A percentile compares a stretch with the other conserved stretches of the same genome.
Evolutionary conservation across 1,284 basidiomycete species (phyloP).

Genomic region (Rugosomyces carneus): DNA sequence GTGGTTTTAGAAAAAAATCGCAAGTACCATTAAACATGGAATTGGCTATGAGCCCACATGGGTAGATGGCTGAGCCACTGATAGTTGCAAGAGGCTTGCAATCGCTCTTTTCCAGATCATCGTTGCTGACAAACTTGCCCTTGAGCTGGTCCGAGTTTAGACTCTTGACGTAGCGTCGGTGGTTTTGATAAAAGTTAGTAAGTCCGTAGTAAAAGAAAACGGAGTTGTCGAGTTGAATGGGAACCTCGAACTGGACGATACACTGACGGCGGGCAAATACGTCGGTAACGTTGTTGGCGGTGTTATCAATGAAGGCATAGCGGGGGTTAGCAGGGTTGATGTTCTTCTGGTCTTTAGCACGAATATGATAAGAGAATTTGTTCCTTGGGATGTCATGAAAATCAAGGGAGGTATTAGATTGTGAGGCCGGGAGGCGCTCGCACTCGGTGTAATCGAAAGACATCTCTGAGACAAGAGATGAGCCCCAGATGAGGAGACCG

Average conservation of each 20-base stretch:
- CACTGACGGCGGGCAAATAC: conserved; percentile 55
- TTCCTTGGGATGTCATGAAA: conserved; percentile 55
- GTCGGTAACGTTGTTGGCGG: conserved; percentile 38
- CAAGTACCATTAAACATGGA: conserved; percentile 88
- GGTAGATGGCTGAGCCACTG: conserved; percentile 65
- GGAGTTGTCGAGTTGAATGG: conserved; percentile 66
- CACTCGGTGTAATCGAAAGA: conserved; percentile 95
- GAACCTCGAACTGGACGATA: conserved; percentile 76
- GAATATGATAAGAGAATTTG: conserved; percentile 70
- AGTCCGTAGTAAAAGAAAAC: conserved; percentile 97
- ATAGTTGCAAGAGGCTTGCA: conserved; percentile 82
- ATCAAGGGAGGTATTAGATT: conserved; percentile 27
- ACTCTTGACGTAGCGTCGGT: conserved; percentile 95
- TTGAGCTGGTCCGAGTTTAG: conserved; percentile 82
- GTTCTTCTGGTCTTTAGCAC: conserved; percentile 43
- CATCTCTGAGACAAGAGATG: conserved; percentile 81
- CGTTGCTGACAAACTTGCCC: conserved; percentile 56
- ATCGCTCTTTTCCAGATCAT: conserved; percentile 63
- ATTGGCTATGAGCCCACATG: conserved; percentile 97
- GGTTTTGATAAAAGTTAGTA: conserved; percentile 97
- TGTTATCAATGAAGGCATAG: conserved; percentile 64
- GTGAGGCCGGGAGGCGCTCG: conserved; percentile 55
- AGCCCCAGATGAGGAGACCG: conserved; percentile 88
- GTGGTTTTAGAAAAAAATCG: no score
- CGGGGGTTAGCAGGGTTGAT: conserved; percentile 43